These are phyloP conservation scores for Neurospora africana DNA, from an alignment of 495 filamentous ascomycete species.

Conservation along the genomic window DNA sequence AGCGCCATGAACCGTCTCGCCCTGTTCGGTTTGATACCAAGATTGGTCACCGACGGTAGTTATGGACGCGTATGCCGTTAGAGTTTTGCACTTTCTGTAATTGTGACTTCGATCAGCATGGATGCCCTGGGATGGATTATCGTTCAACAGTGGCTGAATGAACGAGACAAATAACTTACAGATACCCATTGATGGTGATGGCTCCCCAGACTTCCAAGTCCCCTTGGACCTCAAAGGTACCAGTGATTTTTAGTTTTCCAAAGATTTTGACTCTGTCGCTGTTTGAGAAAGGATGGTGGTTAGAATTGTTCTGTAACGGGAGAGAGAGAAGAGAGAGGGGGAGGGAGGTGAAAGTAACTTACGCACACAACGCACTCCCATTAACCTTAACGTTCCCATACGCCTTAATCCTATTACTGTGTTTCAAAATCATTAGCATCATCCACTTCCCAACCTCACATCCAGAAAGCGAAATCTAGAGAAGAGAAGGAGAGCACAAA, in stretches of 20 bases:
- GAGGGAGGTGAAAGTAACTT: background rate
- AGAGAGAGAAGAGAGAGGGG: background rate
- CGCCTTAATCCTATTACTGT: slow-evolving; percentile 24
- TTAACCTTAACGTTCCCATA: slow-evolving; percentile 24
- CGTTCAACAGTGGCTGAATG: background rate
- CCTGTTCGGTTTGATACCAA: slow-evolving; percentile 24
- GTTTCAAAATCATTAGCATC: background rate
- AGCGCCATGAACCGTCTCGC: slow-evolving; percentile 25
- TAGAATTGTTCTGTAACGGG: background rate
- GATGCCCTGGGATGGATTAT: background rate
- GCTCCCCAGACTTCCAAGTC: slow-evolving; percentile 29
- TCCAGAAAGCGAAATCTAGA: background rate
- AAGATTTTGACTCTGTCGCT: slow-evolving; percentile 32
- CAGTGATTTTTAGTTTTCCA: slow-evolving; percentile 29
- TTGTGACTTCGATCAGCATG: background rate
- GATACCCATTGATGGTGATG: slow-evolving; percentile 25
- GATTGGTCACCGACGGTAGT: slow-evolving; percentile 31
- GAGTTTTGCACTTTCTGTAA: slow-evolving; percentile 23
- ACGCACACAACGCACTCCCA: slow-evolving; percentile 13
- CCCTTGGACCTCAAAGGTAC: slow-evolving; percentile 23
- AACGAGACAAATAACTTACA: slow-evolving; percentile 18
- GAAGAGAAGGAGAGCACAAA: background rate
- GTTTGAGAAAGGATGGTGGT: background rate
- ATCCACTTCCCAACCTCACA: background rate
- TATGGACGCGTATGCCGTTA: slow-evolving; percentile 27